phyloP scores from a whole-genome alignment of 768 basidiomycete genomes.

The Macrolepiota fuliginosa region DNA sequence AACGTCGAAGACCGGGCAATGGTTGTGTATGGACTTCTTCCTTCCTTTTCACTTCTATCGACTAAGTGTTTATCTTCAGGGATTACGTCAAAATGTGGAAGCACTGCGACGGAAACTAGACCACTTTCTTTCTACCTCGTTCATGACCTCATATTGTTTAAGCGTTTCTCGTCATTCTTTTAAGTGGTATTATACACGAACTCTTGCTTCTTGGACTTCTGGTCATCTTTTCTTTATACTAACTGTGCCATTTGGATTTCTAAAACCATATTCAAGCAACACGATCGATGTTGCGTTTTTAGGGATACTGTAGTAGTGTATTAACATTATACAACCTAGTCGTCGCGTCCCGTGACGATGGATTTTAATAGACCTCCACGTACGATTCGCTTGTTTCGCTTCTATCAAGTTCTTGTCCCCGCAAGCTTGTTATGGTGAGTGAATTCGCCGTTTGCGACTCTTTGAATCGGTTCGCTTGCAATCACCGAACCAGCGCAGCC shows the following conservation, averaged over 20 bases:
- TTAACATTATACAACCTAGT: not conserved
- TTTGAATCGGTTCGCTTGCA: too few species aligned
- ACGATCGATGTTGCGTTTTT: not conserved
- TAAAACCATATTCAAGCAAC: not conserved
- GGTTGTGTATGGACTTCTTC: constrained; percentile 52
- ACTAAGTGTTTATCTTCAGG: constrained; percentile 20
- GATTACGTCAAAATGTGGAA: constrained; percentile 62
- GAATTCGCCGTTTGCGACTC: too few species aligned
- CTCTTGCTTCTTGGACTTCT: constrained; percentile 7
- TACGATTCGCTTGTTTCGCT: too few species aligned
- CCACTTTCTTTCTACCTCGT: not conserved
- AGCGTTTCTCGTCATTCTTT: not conserved
- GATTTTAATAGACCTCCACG: too few species aligned
- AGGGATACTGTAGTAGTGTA: not conserved
- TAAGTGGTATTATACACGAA: not conserved
- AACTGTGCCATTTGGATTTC: not conserved
- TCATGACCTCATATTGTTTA: not conserved
- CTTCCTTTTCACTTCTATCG: not conserved
- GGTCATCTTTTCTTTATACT: not conserved
- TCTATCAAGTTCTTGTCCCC: too few species aligned
- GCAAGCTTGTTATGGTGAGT: too few species aligned
- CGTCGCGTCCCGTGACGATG: not conserved
- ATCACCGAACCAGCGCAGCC: too few species aligned
- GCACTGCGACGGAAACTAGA: constrained; percentile 33
- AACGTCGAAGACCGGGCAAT: constrained; percentile 62